Evolutionary conservation across 352 stramenopile species (phyloP).

Genomic region (Phytophthora ohioensis): DNA sequence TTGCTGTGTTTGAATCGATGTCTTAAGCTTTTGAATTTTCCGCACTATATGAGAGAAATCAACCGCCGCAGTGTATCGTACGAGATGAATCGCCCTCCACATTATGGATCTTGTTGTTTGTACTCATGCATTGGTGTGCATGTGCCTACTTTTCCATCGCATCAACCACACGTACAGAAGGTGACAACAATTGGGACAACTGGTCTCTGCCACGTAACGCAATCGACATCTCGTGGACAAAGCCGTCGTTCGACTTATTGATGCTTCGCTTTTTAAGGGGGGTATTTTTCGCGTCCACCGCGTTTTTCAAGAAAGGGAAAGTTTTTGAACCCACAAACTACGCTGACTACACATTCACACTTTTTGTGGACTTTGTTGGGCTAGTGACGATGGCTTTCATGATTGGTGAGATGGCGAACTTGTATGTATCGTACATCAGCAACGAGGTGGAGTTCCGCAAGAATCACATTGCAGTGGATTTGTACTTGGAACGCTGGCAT

Average conservation of each 20-base stretch:
- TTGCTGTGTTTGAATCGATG: slow-evolving; percentile 55
- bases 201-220: slow-evolving; percentile 45
- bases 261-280: slow-evolving; percentile 48
- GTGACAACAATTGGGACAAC: slow-evolving; percentile 39
- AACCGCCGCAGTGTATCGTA: slow-evolving; percentile 58
- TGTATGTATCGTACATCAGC: slow-evolving; percentile 70
- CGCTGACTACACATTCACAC: slow-evolving; percentile 46
- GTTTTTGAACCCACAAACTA: slow-evolving; percentile 39
- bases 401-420: slow-evolving; percentile 56
- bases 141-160: slow-evolving; percentile 55
- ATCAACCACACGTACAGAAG: slow-evolving; percentile 3
- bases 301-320: slow-evolving; percentile 57
- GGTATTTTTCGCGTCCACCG: slow-evolving; percentile 54
- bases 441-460: slow-evolving; percentile 74
- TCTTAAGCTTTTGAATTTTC: slow-evolving; percentile 61
- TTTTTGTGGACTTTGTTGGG: slow-evolving; percentile 49
- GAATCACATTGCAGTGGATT: slow-evolving; percentile 59
- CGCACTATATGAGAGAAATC: slow-evolving; percentile 61
- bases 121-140: slow-evolving; percentile 61
- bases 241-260: slow-evolving; percentile 9
- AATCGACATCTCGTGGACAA: slow-evolving; percentile 9
- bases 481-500: slow-evolving; percentile 58
- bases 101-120: slow-evolving; percentile 51
- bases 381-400: slow-evolving; percentile 60
- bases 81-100: slow-evolving; percentile 52